Base-by-base conservation (phyloP, 495 filamentous ascomycete genomes). In the Daldinia vernicosa region DNA sequence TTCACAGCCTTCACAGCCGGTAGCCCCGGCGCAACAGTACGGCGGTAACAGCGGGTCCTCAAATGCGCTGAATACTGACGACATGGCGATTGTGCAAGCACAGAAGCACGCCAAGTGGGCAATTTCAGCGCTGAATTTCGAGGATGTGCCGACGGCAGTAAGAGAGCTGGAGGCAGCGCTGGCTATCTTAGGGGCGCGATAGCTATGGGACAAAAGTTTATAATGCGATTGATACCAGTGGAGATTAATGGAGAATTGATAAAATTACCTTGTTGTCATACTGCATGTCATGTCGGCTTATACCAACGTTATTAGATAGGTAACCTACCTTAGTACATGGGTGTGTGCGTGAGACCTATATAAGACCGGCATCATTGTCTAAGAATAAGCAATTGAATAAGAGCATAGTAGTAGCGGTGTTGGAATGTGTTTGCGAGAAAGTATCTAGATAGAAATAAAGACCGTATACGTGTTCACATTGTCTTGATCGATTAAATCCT, bases 61-160 rank as follows among this genome's bases (percentile, higher is more conserved):
- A 7, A 67, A 56, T 39, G 24, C 43, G 52, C 62, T 56, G 19
- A 72, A 75, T 50, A 59, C 84, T 0, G 93, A 98, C 76, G 93
- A 97, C 75, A 84, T 88, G 67, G 83, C 92, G 3, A 92, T 97
- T 32, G 75, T 86, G 2, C 84, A 87, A 66, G 95, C 95, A 9
- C 93, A 97, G 77, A 99, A 98, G 73, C 95, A 97, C 82, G 95
- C 95, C 0, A 93, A 91, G 74, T 99, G 94, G 94, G 96, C 95
- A 0, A 94, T 98, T 33, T 98, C 95, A 22, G 95, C 95, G 5
- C 81, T 99, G 58, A 95, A 97, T 76, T 99, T 98, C 79, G 95
- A 99, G 75, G 95, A 99, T 81, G 91, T 97, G 9, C 82, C 89
- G 26, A 99, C 96, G 0, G 95, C 95, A 0, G 90, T 98, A 6